Evolutionary conservation across 2,329 filamentous ascomycete genomes (phyloP).

Genomic region (Aspergillus carbonarius): DNA sequence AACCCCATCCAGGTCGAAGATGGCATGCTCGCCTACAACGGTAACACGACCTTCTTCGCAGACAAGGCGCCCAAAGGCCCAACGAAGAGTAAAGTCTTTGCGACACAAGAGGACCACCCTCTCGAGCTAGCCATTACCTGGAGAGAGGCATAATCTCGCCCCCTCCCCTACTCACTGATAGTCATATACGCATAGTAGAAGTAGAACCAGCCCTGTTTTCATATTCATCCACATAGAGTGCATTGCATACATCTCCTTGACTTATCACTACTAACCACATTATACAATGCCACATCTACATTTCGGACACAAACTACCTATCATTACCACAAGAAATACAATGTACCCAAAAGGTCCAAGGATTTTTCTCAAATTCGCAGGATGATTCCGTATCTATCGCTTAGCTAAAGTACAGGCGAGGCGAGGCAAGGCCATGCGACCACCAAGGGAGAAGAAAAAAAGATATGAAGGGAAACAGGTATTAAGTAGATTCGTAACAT

Average conservation of each 20-base stretch:
- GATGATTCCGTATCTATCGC: slow-evolving; percentile 11
- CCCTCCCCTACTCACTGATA: not conserved
- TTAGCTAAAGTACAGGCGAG: slow-evolving; percentile 13
- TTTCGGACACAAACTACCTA: not conserved
- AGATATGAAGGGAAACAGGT: not conserved
- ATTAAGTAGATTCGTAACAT: not conserved
- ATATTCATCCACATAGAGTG: not conserved
- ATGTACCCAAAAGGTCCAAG: not conserved
- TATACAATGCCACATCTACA: not conserved
- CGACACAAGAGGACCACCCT: slow-evolving; percentile 30
- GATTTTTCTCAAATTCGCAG: not conserved
- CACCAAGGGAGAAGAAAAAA: not conserved
- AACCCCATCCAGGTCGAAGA: slow-evolving; percentile 27
- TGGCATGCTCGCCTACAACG: slow-evolving; percentile 33
- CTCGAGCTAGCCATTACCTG: slow-evolving; percentile 37
- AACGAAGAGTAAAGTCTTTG: slow-evolving; percentile 36
- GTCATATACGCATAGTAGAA: not conserved
- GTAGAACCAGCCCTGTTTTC: not conserved
- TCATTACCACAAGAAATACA: not conserved
- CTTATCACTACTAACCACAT: not conserved
- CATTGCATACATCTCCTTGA: not conserved
- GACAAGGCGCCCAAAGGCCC: slow-evolving; percentile 38
- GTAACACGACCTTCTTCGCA: slow-evolving; percentile 39
- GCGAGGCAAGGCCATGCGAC: not conserved
- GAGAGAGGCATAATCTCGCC: slow-evolving; percentile 18